These are phyloP conservation scores for Diaporthe sp. DNA, from an alignment of 2,329 filamentous ascomycete genomes.

Conservation along the genomic window DNA sequence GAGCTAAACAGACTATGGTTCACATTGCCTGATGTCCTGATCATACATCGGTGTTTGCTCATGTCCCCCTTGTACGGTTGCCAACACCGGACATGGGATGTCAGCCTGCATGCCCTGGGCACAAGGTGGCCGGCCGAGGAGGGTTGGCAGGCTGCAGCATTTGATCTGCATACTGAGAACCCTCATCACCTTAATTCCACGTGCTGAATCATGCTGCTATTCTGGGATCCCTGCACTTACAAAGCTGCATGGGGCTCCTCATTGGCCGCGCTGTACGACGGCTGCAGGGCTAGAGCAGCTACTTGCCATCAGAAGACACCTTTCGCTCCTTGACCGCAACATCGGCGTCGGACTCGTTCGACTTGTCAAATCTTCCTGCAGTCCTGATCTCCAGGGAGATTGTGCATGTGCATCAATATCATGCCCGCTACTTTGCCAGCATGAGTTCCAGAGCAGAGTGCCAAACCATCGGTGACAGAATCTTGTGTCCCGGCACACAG, in stretches of 20 bases:
- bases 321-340: conserved; percentile 35
- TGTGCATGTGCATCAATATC: conserved; percentile 19
- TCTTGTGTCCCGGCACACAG: conserved; percentile 5
- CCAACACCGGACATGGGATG: conserved; percentile 11
- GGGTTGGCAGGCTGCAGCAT: conserved; percentile 27
- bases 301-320: conserved; percentile 28
- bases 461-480: conserved; percentile 34
- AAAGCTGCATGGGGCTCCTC: conserved; percentile 22
- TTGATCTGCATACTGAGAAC: conserved; percentile 29
- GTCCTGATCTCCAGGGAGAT: conserved; percentile 12
- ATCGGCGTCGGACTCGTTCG: conserved; percentile 1
- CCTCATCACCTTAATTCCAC: conserved; percentile 34
- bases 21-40: conserved; percentile 10
- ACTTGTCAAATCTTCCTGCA: conserved; percentile 11
- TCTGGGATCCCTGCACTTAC: conserved; percentile 35
- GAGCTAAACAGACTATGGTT: background rate
- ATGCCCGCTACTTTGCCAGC: conserved; percentile 33
- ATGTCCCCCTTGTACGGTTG: background rate
- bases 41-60: conserved; percentile 18
- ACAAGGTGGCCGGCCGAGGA: conserved; percentile 16
- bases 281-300: conserved; percentile 18
- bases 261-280: conserved; percentile 27
- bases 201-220: conserved; percentile 39
- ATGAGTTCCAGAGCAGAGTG: conserved; percentile 9
- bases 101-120: conserved; percentile 1